Percentiles rank a stretch among this genome's conserved stretches.
These are phyloP conservation scores for Collybia mongolica DNA, from an alignment of 768 basidiomycete species.

Conservation along the genomic window DNA sequence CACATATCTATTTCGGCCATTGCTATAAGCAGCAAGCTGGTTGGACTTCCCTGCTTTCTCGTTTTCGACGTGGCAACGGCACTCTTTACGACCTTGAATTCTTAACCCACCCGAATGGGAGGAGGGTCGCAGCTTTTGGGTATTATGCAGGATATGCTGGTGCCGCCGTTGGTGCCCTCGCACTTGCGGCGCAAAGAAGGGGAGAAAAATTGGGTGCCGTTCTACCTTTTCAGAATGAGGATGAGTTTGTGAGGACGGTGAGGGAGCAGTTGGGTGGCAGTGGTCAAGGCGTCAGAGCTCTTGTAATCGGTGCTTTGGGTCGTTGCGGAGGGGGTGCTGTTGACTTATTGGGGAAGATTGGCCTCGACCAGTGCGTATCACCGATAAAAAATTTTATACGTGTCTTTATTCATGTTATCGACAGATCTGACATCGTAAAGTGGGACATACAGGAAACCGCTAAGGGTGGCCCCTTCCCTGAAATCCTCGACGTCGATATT, in stretches of 20 bases:
- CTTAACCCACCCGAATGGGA: constrained; percentile 76
- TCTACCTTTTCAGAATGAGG: constrained; percentile 82
- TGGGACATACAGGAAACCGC: constrained; percentile 98
- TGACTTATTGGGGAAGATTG: constrained; percentile 93
- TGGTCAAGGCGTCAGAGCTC: constrained; percentile 74
- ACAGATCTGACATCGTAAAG: constrained; percentile 89
- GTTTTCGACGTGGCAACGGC: constrained; percentile 83
- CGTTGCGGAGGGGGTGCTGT: constrained; percentile 94
- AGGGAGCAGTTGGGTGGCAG: constrained; percentile 62
- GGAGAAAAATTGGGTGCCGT: constrained; percentile 64
- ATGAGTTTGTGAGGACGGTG: constrained; percentile 78
- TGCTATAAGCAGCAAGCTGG: constrained; percentile 96
- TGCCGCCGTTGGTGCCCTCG: constrained; percentile 87
- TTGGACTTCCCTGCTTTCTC: constrained; percentile 82
- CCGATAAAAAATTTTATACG: neutral
- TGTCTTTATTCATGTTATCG: constrained; percentile 5
- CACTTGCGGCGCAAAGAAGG: constrained; percentile 63
- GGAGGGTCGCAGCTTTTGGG: constrained; percentile 96
- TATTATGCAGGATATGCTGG: constrained; percentile 99
- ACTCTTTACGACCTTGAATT: constrained; percentile 96
- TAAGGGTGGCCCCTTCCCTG: constrained; percentile 93
- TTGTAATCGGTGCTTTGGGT: constrained; percentile 96
- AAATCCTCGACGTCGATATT: constrained; percentile 95
- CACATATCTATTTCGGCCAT: constrained; percentile 97
- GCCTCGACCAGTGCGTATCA: constrained; percentile 83